These are phyloP conservation scores for Bathelium albidoporum DNA, from an alignment of 495 filamentous ascomycete genomes.

Conservation along the genomic window DNA sequence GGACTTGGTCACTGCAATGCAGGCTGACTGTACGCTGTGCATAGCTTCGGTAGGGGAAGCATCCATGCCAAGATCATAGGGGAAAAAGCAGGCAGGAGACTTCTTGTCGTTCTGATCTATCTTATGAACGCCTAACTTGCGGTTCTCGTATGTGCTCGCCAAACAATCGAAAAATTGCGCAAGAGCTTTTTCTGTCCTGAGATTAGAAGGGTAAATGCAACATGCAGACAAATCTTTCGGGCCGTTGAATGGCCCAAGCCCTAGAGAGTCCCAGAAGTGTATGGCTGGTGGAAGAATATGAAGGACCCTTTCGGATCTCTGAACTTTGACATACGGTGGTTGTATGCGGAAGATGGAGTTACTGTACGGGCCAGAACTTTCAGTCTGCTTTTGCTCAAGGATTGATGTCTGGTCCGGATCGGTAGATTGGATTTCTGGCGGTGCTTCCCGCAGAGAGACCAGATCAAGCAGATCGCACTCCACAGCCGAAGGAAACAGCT, in stretches of 20 bases:
- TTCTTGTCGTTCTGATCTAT: conserved; percentile 15
- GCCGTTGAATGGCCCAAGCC: conserved; percentile 67
- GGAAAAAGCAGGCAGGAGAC: background rate
- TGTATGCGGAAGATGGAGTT: conserved; percentile 31
- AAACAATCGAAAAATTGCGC: background rate
- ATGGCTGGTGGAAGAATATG: conserved; percentile 72
- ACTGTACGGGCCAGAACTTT: conserved; percentile 10
- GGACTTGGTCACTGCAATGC: background rate
- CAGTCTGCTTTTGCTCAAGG: conserved; percentile 3
- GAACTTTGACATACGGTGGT: conserved; percentile 65
- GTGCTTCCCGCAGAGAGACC: conserved; percentile 11
- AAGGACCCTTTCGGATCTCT: conserved; percentile 60
- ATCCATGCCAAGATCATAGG: background rate
- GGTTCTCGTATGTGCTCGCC: conserved; percentile 59
- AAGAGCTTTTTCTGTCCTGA: background rate
- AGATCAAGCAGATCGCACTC: conserved; percentile 13
- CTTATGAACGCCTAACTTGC: conserved; percentile 62
- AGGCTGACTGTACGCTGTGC: background rate
- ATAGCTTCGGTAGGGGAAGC: background rate
- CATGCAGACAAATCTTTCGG: conserved; percentile 68
- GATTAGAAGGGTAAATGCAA: conserved; percentile 57
- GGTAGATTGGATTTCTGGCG: background rate
- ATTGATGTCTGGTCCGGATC: conserved; percentile 3
- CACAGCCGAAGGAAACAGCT: conserved; percentile 3
- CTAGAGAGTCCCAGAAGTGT: conserved; percentile 83